Base-by-base conservation (phyloP, 1,284 basidiomycete species). In the Pholiota adiposa region DNA sequence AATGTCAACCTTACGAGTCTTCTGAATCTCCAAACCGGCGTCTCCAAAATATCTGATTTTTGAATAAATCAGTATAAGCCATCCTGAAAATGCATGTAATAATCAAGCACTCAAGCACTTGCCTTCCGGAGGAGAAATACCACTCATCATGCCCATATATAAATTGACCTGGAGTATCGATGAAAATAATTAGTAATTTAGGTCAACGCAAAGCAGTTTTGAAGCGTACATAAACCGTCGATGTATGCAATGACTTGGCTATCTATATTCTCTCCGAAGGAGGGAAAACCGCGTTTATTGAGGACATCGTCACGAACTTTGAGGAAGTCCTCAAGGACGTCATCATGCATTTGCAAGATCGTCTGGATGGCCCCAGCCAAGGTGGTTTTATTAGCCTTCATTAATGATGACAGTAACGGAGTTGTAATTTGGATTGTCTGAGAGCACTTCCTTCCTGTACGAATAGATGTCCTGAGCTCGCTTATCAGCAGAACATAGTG, bases 71-170 rank as follows among this genome's bases (percentile, higher is more conserved):
- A 18, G 4, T 41, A 0, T 18, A 3, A 2, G 16, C 16, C 40
- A n/a, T n/a, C n/a, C n/a, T n/a, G n/a, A n/a, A n/a, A n/a, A 19
- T 2, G 2, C 18, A 2, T 19, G 31, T 19, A 41, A 18, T 5
- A 18, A 14, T 4, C 40, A n/a, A n/a, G n/a, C n/a, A n/a, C n/a
- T n/a, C n/a, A n/a, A 41, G n/a, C 18, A 11, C 40, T 29, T 51
- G 56, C 49, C 59, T 51, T 21, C 41, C 41, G 1, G 54, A 40
- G 7, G 33, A 34, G 19, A 55, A 60, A 49, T 38, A 51, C 54
- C 54, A 60, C 18, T 60, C 59, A 23, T 60, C 59, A 16, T 60
- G 48, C 2, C 59, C 59, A 9, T 52, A 44, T 8, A 60, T 46
- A 36, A 38, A 56, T 33, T 56, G 50, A 43, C 59, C 58, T 60